These are phyloP conservation scores for Schrenkiella parvula DNA, from an alignment of 345 rosid genomes.

Conservation along the genomic window DNA sequence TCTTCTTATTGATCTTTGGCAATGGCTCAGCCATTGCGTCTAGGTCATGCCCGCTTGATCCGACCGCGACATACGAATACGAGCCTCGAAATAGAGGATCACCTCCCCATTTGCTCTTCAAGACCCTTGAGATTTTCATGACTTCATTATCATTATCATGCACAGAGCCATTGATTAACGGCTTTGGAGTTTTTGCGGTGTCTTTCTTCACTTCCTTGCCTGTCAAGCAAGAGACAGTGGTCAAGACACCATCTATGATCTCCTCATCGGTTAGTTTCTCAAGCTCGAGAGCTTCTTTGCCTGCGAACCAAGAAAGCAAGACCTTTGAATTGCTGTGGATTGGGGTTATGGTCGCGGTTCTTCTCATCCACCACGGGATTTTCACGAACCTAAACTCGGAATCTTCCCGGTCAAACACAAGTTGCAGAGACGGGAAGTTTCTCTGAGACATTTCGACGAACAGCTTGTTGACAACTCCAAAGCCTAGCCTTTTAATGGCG, in stretches of 20 bases:
- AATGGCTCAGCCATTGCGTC: conserved; percentile 85
- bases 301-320: conserved; percentile 90
- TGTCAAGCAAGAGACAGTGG: conserved; percentile 53
- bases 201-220: conserved; percentile 29
- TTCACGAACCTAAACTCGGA: conserved; percentile 48
- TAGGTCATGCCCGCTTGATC: conserved; percentile 86
- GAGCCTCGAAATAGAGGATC: conserved; percentile 91
- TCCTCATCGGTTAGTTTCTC: conserved; percentile 73
- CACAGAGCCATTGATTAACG: conserved; percentile 44
- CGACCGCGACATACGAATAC: conserved; percentile 78
- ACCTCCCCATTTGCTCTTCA: conserved; percentile 87
- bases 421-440: conserved; percentile 64
- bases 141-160: conserved; percentile 33
- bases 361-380: conserved; percentile 96
- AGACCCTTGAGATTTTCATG: conserved; percentile 44
- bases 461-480: conserved; percentile 90
- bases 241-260: conserved; percentile 57
- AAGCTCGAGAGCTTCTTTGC: conserved; percentile 87
- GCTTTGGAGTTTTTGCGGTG: not conserved
- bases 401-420: conserved; percentile 59
- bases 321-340: conserved; percentile 68
- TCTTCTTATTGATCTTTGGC: conserved; percentile 40
- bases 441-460: conserved; percentile 42
- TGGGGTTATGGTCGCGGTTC: conserved; percentile 74
- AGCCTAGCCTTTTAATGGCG: conserved; percentile 83